phyloP scores from a whole-genome alignment of 1,284 basidiomycete species.

The Violaceomyces palustris region DNA sequence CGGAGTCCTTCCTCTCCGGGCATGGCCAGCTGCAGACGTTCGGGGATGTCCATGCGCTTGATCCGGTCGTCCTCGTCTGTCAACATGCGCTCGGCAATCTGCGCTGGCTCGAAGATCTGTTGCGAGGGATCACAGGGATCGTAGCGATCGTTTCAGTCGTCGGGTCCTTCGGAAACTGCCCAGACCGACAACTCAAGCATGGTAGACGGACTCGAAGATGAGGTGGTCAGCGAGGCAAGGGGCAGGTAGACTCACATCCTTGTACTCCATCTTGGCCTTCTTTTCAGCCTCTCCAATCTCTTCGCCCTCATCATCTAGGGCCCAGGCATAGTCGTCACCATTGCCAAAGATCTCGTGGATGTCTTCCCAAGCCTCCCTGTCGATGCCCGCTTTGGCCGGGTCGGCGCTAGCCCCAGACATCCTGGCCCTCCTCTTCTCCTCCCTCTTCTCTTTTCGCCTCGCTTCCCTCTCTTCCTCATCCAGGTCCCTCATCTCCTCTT shows the following conservation, averaged over 20 bases:
- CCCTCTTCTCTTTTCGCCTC: conserved; percentile 64
- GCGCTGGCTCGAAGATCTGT: conserved; percentile 95
- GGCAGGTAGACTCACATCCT: conserved; percentile 65
- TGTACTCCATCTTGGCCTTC: conserved; percentile 64
- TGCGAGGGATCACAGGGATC: no score
- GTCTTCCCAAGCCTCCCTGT: conserved; percentile 83
- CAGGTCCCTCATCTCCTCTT: conserved; percentile 45
- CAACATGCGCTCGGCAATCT: conserved; percentile 83
- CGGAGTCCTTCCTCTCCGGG: conserved; percentile 57
- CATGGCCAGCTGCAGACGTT: conserved; percentile 88
- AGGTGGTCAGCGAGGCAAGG: neutral
- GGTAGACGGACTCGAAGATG: no score
- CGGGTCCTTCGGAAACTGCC: no score
- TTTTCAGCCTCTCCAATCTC: conserved; percentile 31
- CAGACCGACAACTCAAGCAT: no score
- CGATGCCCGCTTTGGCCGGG: conserved; percentile 32
- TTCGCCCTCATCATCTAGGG: conserved; percentile 61
- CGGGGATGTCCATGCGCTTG: conserved; percentile 87
- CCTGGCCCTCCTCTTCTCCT: conserved; percentile 52
- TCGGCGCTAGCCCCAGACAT: conserved; percentile 63
- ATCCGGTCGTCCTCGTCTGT: conserved; percentile 86
- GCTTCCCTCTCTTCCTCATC: conserved; percentile 63
- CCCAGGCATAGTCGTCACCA: conserved; percentile 94
- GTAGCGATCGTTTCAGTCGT: no score
- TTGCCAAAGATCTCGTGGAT: conserved; percentile 95